Base-by-base conservation (phyloP, 2,329 filamentous ascomycete species). In the Coniochaeta sp. region DNA sequence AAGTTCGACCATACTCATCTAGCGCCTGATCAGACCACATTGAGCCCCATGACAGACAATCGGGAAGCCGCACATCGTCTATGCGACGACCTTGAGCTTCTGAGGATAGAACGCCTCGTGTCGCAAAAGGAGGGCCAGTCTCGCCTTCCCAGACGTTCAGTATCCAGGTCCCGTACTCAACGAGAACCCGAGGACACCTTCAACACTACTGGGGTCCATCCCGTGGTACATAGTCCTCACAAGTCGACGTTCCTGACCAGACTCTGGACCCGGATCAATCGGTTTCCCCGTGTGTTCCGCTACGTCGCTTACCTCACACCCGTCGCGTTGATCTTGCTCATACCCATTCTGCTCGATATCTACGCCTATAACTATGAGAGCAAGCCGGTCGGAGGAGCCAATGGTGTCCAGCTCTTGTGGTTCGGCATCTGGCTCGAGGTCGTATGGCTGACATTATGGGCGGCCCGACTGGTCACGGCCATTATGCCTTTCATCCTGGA, bases 361-460 rank as follows among this genome's bases (percentile, higher is more conserved):
- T 73, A 74, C 33, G 76, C 70, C n/a, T 71, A 76, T 28, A 66
- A 73, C n/a, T 61, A 73, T 1, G 64, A 71, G 5, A 69, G 70
- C n/a, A 69, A 74, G 14, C 70, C 88, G 1, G 85, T 83, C 14
- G 82, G 81, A 7, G 81, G 81, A 1, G 82, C 89, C 2, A 91
- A 91, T 0, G 91, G 89, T 22, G 91, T 96, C 0, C 70, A 85
- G 63, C 77, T 97, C 52, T 77, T 91, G 62, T 98, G 93, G 93
- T 97, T 98, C 70, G 90, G 90, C 33, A 91, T 97, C 63, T 98
- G 93, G 93, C 81, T 97, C 19, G 90, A 96, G 73, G 91, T 96
- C 47, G 82, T 97, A 28, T 98, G 93, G 93, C 80, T 93, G 64
- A 91, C 91, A 0, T 79, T 97, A 0, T 98, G 93, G 93, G 88